phyloP scores from a whole-genome alignment of 768 basidiomycete genomes.

The Trametes villosa region DNA sequence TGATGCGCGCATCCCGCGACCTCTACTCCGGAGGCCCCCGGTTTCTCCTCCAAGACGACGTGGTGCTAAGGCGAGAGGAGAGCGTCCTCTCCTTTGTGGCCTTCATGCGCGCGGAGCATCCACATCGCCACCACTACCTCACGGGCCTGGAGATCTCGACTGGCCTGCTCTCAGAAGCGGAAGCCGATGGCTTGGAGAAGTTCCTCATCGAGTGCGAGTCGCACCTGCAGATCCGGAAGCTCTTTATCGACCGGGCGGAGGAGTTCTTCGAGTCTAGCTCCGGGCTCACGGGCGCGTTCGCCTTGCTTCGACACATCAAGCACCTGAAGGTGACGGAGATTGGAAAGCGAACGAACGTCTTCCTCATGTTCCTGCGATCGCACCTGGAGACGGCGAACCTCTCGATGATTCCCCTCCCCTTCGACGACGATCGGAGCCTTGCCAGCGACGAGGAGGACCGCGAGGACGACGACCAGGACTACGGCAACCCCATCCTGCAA shows the following conservation, averaged over 20 bases:
- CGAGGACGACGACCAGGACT: not conserved
- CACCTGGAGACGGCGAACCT: not conserved
- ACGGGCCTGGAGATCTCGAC: not conserved
- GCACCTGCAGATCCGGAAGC: not conserved
- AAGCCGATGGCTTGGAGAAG: not conserved
- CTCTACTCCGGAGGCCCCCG: not conserved
- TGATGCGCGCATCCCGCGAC: not conserved
- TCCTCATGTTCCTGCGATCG: not conserved
- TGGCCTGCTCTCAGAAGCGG: not conserved
- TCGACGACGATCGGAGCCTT: not conserved
- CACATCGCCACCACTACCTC: not conserved
- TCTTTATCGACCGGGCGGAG: conserved; percentile 1
- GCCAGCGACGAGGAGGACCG: not conserved
- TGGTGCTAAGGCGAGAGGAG: not conserved
- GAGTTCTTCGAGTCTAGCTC: not conserved
- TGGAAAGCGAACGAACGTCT: not conserved
- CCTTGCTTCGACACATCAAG: not conserved
- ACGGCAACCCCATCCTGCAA: conserved; percentile 2
- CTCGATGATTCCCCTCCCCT: not conserved
- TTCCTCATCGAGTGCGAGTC: not conserved
- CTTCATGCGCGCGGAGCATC: not conserved
- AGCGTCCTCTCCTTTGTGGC: not conserved
- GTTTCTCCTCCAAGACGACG: not conserved
- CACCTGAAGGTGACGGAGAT: not conserved
- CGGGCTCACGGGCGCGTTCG: not conserved